Percentiles rank a stretch among this genome's conserved stretches.
Evolutionary conservation across 78 protist genomes (phyloP).

Genomic region (Dictyostelium firmibasis): DNA sequence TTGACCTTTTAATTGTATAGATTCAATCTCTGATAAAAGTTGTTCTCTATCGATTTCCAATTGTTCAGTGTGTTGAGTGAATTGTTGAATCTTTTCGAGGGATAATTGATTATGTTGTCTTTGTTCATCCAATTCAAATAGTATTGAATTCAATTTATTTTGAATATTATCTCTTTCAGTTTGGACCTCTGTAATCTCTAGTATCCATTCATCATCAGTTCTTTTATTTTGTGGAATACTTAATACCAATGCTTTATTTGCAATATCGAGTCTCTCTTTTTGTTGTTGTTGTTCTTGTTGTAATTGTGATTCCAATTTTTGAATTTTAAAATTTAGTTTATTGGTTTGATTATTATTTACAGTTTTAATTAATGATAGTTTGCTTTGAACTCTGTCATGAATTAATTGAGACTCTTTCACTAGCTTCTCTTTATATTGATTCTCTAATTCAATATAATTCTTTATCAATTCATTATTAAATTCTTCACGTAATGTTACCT

Average conservation of each 20-base stretch:
- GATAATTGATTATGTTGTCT: background rate
- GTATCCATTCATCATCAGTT: slow-evolving; percentile 39
- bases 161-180: slow-evolving; percentile 8
- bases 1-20: background rate
- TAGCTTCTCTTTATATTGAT: background rate
- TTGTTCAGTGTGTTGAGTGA: background rate
- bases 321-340: background rate
- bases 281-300: background rate
- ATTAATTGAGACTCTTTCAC: slow-evolving; percentile 26
- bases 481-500: slow-evolving; percentile 15
- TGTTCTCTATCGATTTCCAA: background rate
- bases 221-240: background rate
- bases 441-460: background rate
- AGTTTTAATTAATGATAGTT: background rate
- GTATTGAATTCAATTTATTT: background rate
- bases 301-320: background rate
- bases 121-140: slow-evolving; percentile 1
- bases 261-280: background rate
- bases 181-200: slow-evolving; percentile 22
- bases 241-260: background rate
- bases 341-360: slow-evolving; percentile 4
- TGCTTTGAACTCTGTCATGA: slow-evolving; percentile 19
- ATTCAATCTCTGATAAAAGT: background rate
- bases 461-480: background rate
- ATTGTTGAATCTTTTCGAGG: background rate